phyloP scores from a whole-genome alignment of 768 basidiomycete species.

The Calvatia gigantea region DNA sequence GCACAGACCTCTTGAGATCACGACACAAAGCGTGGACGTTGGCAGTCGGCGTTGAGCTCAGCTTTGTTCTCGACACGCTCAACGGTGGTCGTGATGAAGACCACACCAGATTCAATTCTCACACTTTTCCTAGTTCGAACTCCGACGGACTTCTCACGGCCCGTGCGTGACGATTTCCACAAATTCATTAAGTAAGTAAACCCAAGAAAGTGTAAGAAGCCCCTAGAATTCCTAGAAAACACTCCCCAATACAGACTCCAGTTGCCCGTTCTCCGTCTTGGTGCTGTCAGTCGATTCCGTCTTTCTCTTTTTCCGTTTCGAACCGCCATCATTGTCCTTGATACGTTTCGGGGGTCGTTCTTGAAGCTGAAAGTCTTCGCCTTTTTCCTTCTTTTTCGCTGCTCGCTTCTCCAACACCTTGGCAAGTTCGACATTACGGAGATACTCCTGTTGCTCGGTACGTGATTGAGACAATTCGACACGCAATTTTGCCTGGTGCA shows the following conservation, averaged over 20 bases:
- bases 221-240: slow-evolving; percentile 43
- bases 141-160: slow-evolving; percentile 35
- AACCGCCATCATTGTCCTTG: slow-evolving; percentile 19
- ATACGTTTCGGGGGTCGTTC: slow-evolving; percentile 24
- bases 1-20: slow-evolving; percentile 88
- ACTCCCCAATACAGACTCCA: slow-evolving; percentile 45
- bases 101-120: slow-evolving; percentile 17
- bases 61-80: slow-evolving; percentile 31
- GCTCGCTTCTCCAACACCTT: slow-evolving; percentile 81
- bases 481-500: slow-evolving; percentile 85
- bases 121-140: slow-evolving; percentile 31
- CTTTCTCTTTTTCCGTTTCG: slow-evolving; percentile 28
- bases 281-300: neutral
- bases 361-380: slow-evolving; percentile 45
- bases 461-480: slow-evolving; percentile 86
- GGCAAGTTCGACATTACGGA: slow-evolving; percentile 91
- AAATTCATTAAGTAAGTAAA: slow-evolving; percentile 1
- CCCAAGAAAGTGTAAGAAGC: no score
- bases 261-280: slow-evolving; percentile 5
- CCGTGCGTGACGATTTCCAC: slow-evolving; percentile 26
- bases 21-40: slow-evolving; percentile 47
- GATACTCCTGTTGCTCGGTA: slow-evolving; percentile 88
- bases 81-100: slow-evolving; percentile 61
- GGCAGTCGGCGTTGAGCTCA: slow-evolving; percentile 22
- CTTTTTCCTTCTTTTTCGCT: slow-evolving; percentile 57